Conservation (phyloP, 176 grass and related monocot genomes). For the sorghum (Sorghum bicolor) region DNA sequence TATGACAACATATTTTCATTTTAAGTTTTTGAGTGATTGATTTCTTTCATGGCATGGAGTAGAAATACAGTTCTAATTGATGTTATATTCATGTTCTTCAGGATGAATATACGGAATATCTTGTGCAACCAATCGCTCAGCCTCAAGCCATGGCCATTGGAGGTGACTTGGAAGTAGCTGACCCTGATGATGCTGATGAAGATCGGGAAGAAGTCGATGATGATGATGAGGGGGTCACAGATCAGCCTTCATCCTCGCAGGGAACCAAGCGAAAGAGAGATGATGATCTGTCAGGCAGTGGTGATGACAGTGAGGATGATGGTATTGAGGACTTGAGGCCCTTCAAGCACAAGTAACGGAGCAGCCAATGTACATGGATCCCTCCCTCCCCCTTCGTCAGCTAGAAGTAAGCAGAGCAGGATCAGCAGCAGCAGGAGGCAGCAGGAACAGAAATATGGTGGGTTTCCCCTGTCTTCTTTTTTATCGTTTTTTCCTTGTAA, state of each 20-base stretch:
- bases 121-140: constrained; percentile 66
- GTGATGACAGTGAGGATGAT: constrained; percentile 41
- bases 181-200: constrained; percentile 66
- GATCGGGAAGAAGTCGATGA: constrained; percentile 49
- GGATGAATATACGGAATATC: constrained; percentile 91
- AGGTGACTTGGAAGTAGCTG: constrained; percentile 54
- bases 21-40: background rate
- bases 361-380: constrained; percentile 43
- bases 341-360: constrained; percentile 58
- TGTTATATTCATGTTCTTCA: constrained; percentile 15
- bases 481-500: constrained; percentile 53
- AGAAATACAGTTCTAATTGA: background rate
- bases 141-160: constrained; percentile 36
- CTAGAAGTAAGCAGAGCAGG: constrained; percentile 41
- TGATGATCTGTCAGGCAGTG: constrained; percentile 44
- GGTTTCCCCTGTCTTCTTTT: constrained; percentile 44
- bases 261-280: constrained; percentile 64
- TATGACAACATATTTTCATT: background rate
- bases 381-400: constrained; percentile 21
- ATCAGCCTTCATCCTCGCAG: constrained; percentile 49
- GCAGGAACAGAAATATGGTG: constrained; percentile 56
- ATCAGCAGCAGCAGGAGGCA: constrained; percentile 21
- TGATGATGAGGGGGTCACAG: background rate
- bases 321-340: constrained; percentile 49
- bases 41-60: background rate